Conservation (phyloP, 2,329 filamentous ascomycete species). For the Lithohypha guttulata region DNA sequence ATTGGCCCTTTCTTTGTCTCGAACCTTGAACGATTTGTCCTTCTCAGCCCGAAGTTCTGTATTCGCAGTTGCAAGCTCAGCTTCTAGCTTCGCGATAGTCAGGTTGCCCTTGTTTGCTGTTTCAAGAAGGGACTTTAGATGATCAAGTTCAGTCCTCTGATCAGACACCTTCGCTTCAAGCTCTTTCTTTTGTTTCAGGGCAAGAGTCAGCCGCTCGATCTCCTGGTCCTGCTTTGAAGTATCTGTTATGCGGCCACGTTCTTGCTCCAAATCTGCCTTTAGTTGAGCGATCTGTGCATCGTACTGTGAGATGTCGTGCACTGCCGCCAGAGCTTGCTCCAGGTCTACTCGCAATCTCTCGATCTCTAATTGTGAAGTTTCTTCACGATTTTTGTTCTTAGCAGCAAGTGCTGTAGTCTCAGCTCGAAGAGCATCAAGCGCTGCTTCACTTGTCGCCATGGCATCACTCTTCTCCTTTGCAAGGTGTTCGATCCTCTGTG, state of each 20-base stretch:
- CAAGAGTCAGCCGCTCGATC: conserved; percentile 5
- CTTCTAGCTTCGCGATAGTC: conserved; percentile 7
- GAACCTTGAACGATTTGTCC: no score
- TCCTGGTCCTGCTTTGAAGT: conserved; percentile 11
- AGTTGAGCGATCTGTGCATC: conserved; percentile 13
- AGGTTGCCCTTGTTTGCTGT: conserved; percentile 7
- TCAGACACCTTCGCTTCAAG: conserved; percentile 1
- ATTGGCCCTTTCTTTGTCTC: conserved; percentile 5
- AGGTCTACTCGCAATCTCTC: conserved; percentile 9
- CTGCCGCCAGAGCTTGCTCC: conserved; percentile 7
- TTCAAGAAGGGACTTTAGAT: conserved; percentile 11
- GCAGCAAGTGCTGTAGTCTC: conserved; percentile 8
- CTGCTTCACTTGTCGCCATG: not conserved
- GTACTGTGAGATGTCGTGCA: conserved; percentile 10
- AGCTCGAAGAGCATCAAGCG: not conserved
- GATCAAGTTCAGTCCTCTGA: not conserved
- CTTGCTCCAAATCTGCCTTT: conserved; percentile 11
- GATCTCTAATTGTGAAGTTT: conserved; percentile 9
- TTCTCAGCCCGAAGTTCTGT: not conserved
- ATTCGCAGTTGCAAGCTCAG: conserved; percentile 8
- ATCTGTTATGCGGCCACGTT: conserved; percentile 8
- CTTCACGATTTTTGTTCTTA: conserved; percentile 7
- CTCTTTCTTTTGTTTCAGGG: not conserved
- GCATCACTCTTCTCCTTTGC: not conserved
- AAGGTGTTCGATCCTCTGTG: not conserved